These are phyloP conservation scores for Vairimorpha apis DNA, from an alignment of 371 early-diverging fungal genomes.

Conservation along the genomic window DNA sequence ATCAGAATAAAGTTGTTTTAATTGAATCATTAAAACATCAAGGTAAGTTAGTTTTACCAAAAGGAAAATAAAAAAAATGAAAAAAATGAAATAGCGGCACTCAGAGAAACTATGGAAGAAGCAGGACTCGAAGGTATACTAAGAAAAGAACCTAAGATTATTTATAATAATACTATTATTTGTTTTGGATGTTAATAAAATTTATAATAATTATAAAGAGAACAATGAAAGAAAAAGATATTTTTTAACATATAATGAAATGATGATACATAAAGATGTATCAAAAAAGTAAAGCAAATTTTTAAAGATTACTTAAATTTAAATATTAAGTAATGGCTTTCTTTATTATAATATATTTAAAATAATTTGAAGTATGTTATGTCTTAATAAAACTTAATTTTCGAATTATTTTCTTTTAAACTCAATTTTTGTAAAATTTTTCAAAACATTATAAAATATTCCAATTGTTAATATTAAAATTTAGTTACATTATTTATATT, in stretches of 20 bases:
- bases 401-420: no score
- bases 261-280: not conserved
- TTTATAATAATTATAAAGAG: constrained; percentile 8
- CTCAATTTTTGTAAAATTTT: no score
- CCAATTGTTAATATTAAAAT: no score
- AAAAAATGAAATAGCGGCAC: constrained; percentile 45
- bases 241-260: not conserved
- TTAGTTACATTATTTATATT: no score
- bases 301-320: no score
- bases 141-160: no score
- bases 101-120: constrained; percentile 60
- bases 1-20: constrained; percentile 21
- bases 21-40: constrained; percentile 21
- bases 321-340: no score
- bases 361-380: no score
- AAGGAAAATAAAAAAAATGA: constrained; percentile 57
- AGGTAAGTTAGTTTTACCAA: constrained; percentile 53
- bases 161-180: not conserved
- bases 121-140: constrained; percentile 49
- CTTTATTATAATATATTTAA: no score
- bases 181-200: constrained; percentile 8
- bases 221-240: not conserved
- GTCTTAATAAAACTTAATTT: no score
- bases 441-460: no score
- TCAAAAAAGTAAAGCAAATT: not conserved